Conservation (phyloP, 495 filamentous ascomycete species). For the Bryoglossum gracile region DNA sequence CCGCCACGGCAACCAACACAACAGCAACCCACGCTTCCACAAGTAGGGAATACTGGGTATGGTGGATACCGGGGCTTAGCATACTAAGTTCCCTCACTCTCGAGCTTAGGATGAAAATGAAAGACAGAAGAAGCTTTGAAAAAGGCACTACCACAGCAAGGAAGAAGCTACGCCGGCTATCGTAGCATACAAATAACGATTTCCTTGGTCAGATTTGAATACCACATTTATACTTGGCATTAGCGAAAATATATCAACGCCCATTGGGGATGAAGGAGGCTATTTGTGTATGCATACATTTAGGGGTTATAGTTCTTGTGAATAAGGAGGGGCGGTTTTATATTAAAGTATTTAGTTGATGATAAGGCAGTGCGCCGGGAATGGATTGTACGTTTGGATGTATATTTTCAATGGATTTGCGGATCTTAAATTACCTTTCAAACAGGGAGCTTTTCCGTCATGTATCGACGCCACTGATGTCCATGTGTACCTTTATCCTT, state of each 20-base stretch:
- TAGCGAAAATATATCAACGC: too few relatives aligned
- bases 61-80: constrained; percentile 13
- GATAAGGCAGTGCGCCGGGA: neutral
- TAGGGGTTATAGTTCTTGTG: too few relatives aligned
- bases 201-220: neutral
- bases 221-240: neutral
- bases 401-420: too few relatives aligned
- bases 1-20: constrained; percentile 7
- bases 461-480: too few relatives aligned
- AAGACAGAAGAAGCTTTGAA: too few relatives aligned
- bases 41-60: constrained; percentile 3
- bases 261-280: neutral
- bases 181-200: neutral
- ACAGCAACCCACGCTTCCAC: constrained; percentile 6
- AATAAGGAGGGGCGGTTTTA: neutral
- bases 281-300: neutral
- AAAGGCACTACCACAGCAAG: too few relatives aligned
- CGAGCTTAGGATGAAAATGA: too few relatives aligned
- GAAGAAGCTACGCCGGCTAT: neutral
- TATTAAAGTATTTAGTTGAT: neutral
- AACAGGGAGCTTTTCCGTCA: too few relatives aligned
- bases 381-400: too few relatives aligned
- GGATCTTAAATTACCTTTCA: too few relatives aligned
- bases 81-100: too few relatives aligned
- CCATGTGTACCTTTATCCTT: too few relatives aligned